phyloP scores from a whole-genome alignment of 1,284 basidiomycete species.

The Rhodotorula sp. region DNA sequence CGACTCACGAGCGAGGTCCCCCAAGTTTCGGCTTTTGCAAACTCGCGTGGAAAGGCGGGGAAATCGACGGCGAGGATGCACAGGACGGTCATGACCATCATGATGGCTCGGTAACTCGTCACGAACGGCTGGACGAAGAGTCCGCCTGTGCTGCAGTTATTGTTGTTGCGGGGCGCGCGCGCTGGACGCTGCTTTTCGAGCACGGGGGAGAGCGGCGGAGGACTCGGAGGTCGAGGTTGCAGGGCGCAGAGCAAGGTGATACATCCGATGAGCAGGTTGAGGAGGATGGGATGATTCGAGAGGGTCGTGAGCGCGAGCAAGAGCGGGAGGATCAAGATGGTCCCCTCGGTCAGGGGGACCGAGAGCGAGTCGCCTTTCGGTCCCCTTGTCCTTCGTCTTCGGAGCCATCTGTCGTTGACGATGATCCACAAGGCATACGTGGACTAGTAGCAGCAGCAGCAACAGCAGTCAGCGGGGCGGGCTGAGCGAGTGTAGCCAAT shows the following conservation, averaged over 20 bases:
- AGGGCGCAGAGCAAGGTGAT: conserved; percentile 11
- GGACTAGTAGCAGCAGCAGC: conserved; percentile 53
- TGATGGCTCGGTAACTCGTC: conserved; percentile 86
- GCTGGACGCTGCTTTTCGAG: not conserved
- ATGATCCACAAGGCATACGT: conserved; percentile 68
- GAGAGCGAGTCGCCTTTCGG: not conserved
- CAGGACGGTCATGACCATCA: conserved; percentile 89
- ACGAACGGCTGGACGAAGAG: conserved; percentile 57
- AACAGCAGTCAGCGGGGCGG: not conserved
- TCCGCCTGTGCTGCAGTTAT: conserved; percentile 11
- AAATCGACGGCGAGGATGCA: conserved; percentile 97
- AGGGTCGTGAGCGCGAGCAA: conserved; percentile 75
- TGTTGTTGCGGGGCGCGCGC: not conserved
- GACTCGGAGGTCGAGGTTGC: conserved; percentile 5
- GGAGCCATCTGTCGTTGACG: conserved; percentile 54
- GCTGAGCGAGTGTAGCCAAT: not conserved
- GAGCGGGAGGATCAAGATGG: conserved; percentile 68
- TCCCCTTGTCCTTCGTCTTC: conserved; percentile 26
- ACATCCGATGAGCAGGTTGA: conserved; percentile 57
- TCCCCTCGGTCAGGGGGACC: conserved; percentile 57
- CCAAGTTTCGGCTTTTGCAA: conserved; percentile 92
- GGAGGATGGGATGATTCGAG: conserved; percentile 58
- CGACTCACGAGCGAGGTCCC: conserved; percentile 79
- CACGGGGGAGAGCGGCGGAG: conserved; percentile 21
- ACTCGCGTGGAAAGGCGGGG: conserved; percentile 76